Conservation (phyloP, 108 stramenopile species). For the Epithemia pelagica region DNA sequence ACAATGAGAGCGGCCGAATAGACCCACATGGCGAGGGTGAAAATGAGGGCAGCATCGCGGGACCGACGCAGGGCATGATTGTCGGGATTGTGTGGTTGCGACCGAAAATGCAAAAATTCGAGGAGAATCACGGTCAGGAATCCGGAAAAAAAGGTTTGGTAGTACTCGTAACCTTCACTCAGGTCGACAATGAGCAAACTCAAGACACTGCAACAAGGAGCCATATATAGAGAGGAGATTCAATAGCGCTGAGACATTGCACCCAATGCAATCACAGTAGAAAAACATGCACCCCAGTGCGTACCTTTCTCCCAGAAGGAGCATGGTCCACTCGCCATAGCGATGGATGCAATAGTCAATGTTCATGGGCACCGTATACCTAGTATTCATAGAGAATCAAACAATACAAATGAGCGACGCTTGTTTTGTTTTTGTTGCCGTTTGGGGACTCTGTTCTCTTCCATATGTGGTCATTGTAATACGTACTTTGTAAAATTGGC, state of each 20-base stretch:
- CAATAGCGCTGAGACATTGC: constrained; percentile 25
- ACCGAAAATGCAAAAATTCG: constrained; percentile 42
- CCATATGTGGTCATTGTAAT: too few relatives aligned
- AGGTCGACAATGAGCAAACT: constrained; percentile 48
- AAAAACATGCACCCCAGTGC: constrained; percentile 16
- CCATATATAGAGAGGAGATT: constrained; percentile 59
- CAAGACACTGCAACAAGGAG: constrained; percentile 33
- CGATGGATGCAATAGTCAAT: constrained; percentile 60
- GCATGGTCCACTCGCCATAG: constrained; percentile 68
- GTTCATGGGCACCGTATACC: constrained; percentile 46
- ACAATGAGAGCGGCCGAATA: constrained; percentile 36
- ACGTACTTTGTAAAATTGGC: too few relatives aligned
- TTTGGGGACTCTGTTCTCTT: too few relatives aligned
- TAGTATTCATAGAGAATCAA: constrained; percentile 4
- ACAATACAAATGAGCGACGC: not conserved
- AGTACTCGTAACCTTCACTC: constrained; percentile 17
- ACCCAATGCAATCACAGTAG: constrained; percentile 5
- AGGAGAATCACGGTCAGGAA: constrained; percentile 35
- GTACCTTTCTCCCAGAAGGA: constrained; percentile 57
- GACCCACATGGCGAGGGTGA: constrained; percentile 18
- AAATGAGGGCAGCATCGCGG: constrained; percentile 17
- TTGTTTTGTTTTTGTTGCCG: too few relatives aligned
- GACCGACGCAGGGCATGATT: constrained; percentile 40
- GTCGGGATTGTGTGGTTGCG: constrained; percentile 42
- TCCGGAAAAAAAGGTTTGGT: constrained; percentile 38